These are phyloP conservation scores for Pichia phayaonensis DNA, from an alignment of 805 yeast species.

Conservation along the genomic window DNA sequence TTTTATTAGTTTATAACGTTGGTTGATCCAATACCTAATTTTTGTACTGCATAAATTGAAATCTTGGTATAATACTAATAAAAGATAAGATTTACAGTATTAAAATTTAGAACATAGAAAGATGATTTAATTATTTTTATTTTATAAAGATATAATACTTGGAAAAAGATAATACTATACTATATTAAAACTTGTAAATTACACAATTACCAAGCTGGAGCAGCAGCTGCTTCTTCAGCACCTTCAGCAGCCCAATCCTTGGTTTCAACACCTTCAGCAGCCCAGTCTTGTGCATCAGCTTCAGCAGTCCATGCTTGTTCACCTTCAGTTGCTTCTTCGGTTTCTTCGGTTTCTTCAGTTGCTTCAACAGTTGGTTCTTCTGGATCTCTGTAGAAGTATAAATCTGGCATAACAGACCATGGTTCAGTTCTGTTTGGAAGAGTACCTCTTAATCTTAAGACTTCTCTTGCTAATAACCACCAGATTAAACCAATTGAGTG, in stretches of 20 bases:
- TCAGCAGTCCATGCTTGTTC: constrained; percentile 39
- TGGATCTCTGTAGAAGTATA: constrained; percentile 99
- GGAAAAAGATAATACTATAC: constrained; percentile 5
- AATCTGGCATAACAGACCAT: constrained; percentile 99
- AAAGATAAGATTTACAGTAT: background rate
- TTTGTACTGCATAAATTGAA: too few relatives aligned
- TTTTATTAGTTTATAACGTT: too few relatives aligned
- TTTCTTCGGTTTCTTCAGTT: constrained; percentile 53
- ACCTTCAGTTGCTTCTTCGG: constrained; percentile 59
- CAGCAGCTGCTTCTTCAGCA: constrained; percentile 20
- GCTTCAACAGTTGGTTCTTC: constrained; percentile 90
- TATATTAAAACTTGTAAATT: constrained; percentile 13
- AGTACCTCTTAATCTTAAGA: constrained; percentile 97
- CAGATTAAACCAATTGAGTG: constrained; percentile 99
- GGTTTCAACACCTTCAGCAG: constrained; percentile 54
- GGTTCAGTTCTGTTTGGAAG: constrained; percentile 92
- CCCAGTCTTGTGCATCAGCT: constrained; percentile 44
- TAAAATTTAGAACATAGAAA: constrained; percentile 7
- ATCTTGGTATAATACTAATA: too few relatives aligned
- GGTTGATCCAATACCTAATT: too few relatives aligned
- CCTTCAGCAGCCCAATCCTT: constrained; percentile 37
- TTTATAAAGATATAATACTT: constrained; percentile 8
- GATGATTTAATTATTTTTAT: constrained; percentile 12
- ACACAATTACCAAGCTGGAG: constrained; percentile 26
- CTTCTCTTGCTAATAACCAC: constrained; percentile 99